Evolutionary conservation across 352 stramenopile genomes (phyloP).

Genomic region (Pythium rishiriense): DNA sequence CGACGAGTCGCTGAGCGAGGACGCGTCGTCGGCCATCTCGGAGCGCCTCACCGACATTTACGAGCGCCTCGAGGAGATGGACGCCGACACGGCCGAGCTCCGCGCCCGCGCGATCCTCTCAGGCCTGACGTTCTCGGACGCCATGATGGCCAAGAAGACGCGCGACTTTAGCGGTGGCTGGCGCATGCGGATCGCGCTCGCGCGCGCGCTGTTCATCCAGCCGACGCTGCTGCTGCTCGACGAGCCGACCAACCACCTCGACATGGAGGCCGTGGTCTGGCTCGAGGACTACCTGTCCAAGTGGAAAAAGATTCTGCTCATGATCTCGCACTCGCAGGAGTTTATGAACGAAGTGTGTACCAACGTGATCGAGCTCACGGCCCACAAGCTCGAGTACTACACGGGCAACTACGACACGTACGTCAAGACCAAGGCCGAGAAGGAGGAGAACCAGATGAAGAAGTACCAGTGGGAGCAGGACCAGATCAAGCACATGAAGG

Average conservation of each 20-base stretch:
- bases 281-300: conserved; percentile 97
- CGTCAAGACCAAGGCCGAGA: conserved; percentile 94
- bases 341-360: conserved; percentile 99
- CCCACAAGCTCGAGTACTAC: conserved; percentile 97
- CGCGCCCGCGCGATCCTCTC: conserved; percentile 93
- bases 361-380: conserved; percentile 96
- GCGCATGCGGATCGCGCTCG: conserved; percentile 96
- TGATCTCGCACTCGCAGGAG: conserved; percentile 98
- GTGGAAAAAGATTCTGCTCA: conserved; percentile 97
- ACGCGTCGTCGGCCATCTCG: conserved; percentile 78
- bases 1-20: conserved; percentile 87
- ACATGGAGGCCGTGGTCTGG: conserved; percentile 99
- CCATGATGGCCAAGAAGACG: conserved; percentile 94
- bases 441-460: conserved; percentile 99
- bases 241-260: conserved; percentile 95
- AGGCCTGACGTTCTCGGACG: conserved; percentile 95
- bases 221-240: conserved; percentile 93
- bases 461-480: conserved; percentile 97
- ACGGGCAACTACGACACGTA: conserved; percentile 99
- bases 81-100: conserved; percentile 92
- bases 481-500: conserved; percentile 99
- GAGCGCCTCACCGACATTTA: conserved; percentile 94
- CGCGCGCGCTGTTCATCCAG: conserved; percentile 97
- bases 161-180: conserved; percentile 95
- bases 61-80: conserved; percentile 95